These are phyloP conservation scores for Ceratocystis eucalypticola DNA, from an alignment of 2,329 filamentous ascomycete genomes.

Conservation along the genomic window DNA sequence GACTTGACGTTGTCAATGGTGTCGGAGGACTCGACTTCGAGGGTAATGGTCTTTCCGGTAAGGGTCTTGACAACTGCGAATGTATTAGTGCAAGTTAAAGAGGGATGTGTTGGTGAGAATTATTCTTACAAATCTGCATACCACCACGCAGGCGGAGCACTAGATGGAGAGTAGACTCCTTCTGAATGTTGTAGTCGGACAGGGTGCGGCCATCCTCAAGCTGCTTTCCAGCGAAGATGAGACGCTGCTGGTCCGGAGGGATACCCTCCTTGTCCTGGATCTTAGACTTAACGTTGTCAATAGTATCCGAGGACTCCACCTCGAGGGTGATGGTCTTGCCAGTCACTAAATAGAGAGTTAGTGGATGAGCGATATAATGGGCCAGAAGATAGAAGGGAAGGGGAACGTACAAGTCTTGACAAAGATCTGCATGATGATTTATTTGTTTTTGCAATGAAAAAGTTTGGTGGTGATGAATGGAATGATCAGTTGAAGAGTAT, in stretches of 20 bases:
- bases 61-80: conserved; percentile 63
- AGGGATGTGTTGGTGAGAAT: conserved; percentile 19
- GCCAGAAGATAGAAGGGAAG: background rate
- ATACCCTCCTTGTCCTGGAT: conserved; percentile 92
- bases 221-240: conserved; percentile 91
- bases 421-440: conserved; percentile 74
- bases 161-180: conserved; percentile 69
- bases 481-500: background rate
- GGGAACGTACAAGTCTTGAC: conserved; percentile 79
- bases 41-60: conserved; percentile 85
- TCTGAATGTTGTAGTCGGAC: conserved; percentile 94
- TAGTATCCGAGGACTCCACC: conserved; percentile 78
- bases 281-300: conserved; percentile 89
- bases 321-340: conserved; percentile 75
- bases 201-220: conserved; percentile 84
- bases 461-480: background rate
- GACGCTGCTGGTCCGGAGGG: conserved; percentile 82
- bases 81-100: conserved; percentile 28
- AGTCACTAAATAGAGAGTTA: conserved; percentile 43
- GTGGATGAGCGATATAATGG: conserved; percentile 32
- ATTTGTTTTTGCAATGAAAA: conserved; percentile 13
- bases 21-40: conserved; percentile 79
- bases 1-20: conserved; percentile 91
- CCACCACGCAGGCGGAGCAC: conserved; percentile 72
- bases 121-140: conserved; percentile 45